Evolutionary conservation across 176 grass and related monocot genomes (phyloP), one percentile per base, ranked within the genome.

Genomic region (Musa troglodytarum): DNA sequence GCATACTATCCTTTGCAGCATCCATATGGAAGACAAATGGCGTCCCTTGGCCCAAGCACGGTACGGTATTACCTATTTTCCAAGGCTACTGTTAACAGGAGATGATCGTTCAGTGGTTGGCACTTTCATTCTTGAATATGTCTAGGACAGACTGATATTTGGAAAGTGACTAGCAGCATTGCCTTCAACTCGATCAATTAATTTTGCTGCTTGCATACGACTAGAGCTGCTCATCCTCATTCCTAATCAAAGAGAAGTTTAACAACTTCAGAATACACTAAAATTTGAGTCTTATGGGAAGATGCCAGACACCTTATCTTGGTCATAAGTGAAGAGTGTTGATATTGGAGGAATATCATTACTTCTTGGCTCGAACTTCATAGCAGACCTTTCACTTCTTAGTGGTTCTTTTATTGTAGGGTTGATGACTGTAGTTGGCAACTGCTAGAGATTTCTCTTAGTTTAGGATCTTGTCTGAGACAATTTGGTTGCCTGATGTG

Each of bases 31-130:
- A 76, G 80, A 11, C 90, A 82, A 43, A 86, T 93, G 84, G 90
- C 90, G 51, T 80, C 90, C 51, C 82, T 98, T 24, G 82, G 80
- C 20, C 75, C 86, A 12, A 82, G 87, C 49, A 82, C 75, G 72
- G 94, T 98, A 87, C 17, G 70, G 72, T 57, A n/a, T 68, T 11
- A n/a, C n/a, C 77, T 68, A 51, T 65, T 51, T 52, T 79, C 34
- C 0, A 43, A 43, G 29, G 29, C 29, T 34, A 34, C 29, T 34
- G 29, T 34, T 25, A 59, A 61, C 17, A 19, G 57, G 57, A 61
- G 16, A 61, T 61, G 17, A 20, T 57, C 2, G 34, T 61, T 61
- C 14, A 17, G 1, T 20, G 57, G 57, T 61, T 8, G 6, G 14
- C 14, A 58, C 55, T 58, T 16, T 14, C 1, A 17, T 61, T 61